A percentile compares a stretch with the other conserved stretches of the same genome.
Evolutionary conservation across 106 monocot species (phyloP).

Genomic region (Alisma plantagoaquatica): DNA sequence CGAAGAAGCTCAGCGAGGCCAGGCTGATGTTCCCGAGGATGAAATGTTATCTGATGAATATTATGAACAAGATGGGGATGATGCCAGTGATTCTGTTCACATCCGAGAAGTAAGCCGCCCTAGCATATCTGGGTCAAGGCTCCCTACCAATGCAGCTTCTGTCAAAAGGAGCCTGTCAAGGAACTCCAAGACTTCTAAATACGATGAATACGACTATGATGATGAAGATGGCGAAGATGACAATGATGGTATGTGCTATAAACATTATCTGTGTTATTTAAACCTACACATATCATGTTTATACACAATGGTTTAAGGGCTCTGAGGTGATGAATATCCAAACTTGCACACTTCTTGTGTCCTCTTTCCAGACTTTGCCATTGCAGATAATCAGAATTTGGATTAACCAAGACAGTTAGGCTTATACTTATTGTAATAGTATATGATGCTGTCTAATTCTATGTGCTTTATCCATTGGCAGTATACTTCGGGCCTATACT

Average conservation of each 20-base stretch:
- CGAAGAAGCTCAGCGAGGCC: slow-evolving; percentile 28
- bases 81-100: slow-evolving; percentile 68
- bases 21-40: slow-evolving; percentile 62
- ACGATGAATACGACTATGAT: slow-evolving; percentile 55
- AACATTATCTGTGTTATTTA: no score
- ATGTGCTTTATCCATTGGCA: no score
- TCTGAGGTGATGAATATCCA: no score
- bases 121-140: slow-evolving; percentile 36
- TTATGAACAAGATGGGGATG: slow-evolving; percentile 94
- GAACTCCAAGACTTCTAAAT: slow-evolving; percentile 32
- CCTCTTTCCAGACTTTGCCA: no score
- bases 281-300: no score
- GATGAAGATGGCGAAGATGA: slow-evolving; percentile 62
- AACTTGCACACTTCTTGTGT: no score
- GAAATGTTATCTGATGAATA: slow-evolving; percentile 99
- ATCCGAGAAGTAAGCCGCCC: slow-evolving; percentile 32
- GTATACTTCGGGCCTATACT: no score
- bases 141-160: slow-evolving; percentile 31
- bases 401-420: no score
- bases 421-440: no score
- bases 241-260: slow-evolving; percentile 50
- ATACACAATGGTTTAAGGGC: no score
- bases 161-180: slow-evolving; percentile 25
- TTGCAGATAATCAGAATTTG: no score
- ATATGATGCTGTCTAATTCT: no score